phyloP scores from a whole-genome alignment of 768 basidiomycete species.

The Clavulina sp. region DNA sequence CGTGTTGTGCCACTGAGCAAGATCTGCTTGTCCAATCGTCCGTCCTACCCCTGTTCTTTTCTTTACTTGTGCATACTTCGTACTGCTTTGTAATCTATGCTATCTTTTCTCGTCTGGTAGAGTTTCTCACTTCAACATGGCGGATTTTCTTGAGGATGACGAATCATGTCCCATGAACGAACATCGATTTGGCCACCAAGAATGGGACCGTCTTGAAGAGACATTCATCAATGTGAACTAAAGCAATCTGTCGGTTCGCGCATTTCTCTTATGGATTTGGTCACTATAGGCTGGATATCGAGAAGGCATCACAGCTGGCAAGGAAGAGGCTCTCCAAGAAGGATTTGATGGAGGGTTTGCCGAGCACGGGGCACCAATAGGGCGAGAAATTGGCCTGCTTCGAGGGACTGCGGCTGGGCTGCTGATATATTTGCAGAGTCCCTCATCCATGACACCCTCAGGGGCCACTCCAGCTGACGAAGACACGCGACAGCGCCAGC shows the following conservation, averaged over 20 bases:
- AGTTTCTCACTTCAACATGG: too few species aligned
- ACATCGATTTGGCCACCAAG: slow-evolving; percentile 12
- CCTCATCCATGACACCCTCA: background rate
- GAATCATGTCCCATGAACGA: background rate
- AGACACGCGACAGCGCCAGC: slow-evolving; percentile 20
- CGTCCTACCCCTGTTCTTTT: too few species aligned
- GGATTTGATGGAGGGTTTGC: slow-evolving; percentile 85
- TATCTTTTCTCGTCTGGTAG: too few species aligned
- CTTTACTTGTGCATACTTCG: too few species aligned
- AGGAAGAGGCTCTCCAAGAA: slow-evolving; percentile 67
- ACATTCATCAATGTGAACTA: slow-evolving; percentile 19
- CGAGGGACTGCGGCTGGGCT: slow-evolving; percentile 37
- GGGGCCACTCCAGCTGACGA: background rate
- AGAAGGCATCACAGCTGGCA: slow-evolving; percentile 90
- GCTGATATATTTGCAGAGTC: background rate
- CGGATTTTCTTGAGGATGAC: background rate
- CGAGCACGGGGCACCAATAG: slow-evolving; percentile 48
- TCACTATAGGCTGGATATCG: slow-evolving; percentile 65
- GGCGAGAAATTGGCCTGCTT: slow-evolving; percentile 57
- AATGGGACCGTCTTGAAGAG: slow-evolving; percentile 17
- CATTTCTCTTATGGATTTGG: background rate
- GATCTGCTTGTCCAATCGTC: too few species aligned
- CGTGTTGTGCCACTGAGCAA: too few species aligned
- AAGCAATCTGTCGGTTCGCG: background rate
- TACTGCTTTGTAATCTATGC: too few species aligned